phyloP scores from a whole-genome alignment of 352 stramenopile species.

The Aphanomyces invadans region DNA sequence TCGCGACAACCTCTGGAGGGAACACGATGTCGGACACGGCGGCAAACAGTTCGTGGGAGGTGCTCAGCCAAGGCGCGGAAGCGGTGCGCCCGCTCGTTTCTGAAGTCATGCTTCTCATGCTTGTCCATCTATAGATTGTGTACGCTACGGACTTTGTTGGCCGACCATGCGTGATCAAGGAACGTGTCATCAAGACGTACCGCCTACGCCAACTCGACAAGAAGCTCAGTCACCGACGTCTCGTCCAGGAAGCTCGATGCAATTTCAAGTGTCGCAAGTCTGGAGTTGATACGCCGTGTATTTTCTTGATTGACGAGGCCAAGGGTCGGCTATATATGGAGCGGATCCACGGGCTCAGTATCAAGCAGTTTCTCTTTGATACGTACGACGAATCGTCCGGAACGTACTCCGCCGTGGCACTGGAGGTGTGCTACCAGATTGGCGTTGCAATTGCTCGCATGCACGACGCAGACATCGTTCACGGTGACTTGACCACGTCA shows the following conservation, averaged over 20 bases:
- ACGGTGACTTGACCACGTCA: slow-evolving; percentile 91
- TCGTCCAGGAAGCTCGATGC: slow-evolving; percentile 74
- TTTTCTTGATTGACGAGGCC: slow-evolving; percentile 76
- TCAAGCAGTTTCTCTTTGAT: slow-evolving; percentile 62
- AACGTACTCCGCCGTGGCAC: slow-evolving; percentile 39
- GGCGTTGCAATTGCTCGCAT: slow-evolving; percentile 86
- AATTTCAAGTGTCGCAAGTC: slow-evolving; percentile 73
- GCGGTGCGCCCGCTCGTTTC: slow-evolving; percentile 33
- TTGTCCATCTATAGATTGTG: slow-evolving; percentile 43
- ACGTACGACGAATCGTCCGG: slow-evolving; percentile 33
- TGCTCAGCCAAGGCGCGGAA: slow-evolving; percentile 77
- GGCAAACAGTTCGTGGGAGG: slow-evolving; percentile 26
- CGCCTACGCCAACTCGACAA: slow-evolving; percentile 64
- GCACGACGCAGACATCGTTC: slow-evolving; percentile 88
- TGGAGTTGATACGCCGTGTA: slow-evolving; percentile 58
- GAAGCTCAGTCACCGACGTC: slow-evolving; percentile 68
- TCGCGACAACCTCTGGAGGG: not conserved
- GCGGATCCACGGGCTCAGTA: slow-evolving; percentile 55
- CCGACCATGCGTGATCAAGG: slow-evolving; percentile 68
- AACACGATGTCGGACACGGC: not conserved
- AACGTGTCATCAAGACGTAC: slow-evolving; percentile 78
- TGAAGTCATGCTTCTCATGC: not conserved
- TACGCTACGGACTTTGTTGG: slow-evolving; percentile 63
- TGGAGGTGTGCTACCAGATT: slow-evolving; percentile 74
- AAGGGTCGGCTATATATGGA: slow-evolving; percentile 59